Conservation (phyloP, 768 basidiomycete genomes). For the Termitomyces sp. region DNA sequence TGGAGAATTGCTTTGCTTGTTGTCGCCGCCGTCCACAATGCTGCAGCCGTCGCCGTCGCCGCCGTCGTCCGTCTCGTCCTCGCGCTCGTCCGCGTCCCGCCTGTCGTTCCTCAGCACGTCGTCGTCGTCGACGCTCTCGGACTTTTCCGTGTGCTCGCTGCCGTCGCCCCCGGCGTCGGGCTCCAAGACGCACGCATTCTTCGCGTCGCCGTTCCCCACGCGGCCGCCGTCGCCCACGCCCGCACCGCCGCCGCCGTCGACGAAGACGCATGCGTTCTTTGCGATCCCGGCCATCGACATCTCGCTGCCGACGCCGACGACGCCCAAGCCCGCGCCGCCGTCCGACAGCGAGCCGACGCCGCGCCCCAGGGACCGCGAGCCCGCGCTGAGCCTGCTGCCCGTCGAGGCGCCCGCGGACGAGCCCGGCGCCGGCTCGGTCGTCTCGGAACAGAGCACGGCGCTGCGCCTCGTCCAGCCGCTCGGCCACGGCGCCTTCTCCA, state of each 20-base stretch:
- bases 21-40: neutral
- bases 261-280: constrained; percentile 11
- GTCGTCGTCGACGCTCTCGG: constrained; percentile 35
- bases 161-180: constrained; percentile 20
- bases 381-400: neutral
- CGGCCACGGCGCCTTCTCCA: constrained; percentile 70
- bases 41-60: constrained; percentile 17
- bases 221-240: constrained; percentile 27
- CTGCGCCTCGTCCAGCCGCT: constrained; percentile 49
- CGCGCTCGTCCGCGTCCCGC: constrained; percentile 24
- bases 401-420: too few species aligned
- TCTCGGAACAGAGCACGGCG: constrained; percentile 11
- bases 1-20: neutral
- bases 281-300: constrained; percentile 5
- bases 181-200: constrained; percentile 45
- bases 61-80: constrained; percentile 15
- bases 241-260: constrained; percentile 16
- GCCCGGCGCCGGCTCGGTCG: too few species aligned
- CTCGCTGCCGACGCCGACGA: constrained; percentile 14
- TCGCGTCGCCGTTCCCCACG: constrained; percentile 38
- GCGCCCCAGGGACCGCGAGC: constrained; percentile 11
- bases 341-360: constrained; percentile 12
- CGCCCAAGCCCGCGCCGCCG: constrained; percentile 7
- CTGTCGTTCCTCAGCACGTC: constrained; percentile 23
- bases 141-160: constrained; percentile 11